A percentile compares a stretch with the other conserved stretches of the same genome.
phyloP scores from a whole-genome alignment of 2,329 filamentous ascomycete species.

The Nigrograna mackinnonii region DNA sequence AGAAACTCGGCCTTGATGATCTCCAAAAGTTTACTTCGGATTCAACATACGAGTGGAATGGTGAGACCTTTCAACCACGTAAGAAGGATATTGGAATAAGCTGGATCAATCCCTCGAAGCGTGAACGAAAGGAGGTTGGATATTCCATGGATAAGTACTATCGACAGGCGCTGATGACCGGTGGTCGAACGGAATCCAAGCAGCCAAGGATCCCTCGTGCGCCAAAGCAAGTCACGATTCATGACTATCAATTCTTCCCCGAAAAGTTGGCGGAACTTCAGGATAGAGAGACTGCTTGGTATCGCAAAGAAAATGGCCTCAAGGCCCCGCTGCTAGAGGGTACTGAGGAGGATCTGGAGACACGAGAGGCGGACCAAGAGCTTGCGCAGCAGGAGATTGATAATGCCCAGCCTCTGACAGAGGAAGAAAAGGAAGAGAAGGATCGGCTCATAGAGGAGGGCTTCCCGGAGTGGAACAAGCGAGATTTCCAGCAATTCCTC shows the following conservation, averaged over 20 bases:
- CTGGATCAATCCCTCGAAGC: constrained; percentile 99
- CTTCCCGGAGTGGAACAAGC: constrained; percentile 92
- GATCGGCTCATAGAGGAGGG: constrained; percentile 78
- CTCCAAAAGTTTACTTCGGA: constrained; percentile 97
- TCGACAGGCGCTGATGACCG: constrained; percentile 83
- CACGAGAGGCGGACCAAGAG: constrained; percentile 84
- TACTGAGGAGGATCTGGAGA: constrained; percentile 81
- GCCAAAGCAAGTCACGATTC: constrained; percentile 87
- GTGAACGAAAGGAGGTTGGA: constrained; percentile 95
- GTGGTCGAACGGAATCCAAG: constrained; percentile 75
- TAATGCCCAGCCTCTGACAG: constrained; percentile 82
- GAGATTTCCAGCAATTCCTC: constrained; percentile 98
- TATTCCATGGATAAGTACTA: constrained; percentile 99
- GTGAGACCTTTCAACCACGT: constrained; percentile 87
- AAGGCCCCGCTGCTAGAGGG: constrained; percentile 90
- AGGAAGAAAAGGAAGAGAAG: constrained; percentile 89
- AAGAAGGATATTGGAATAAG: constrained; percentile 84
- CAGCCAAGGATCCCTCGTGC: constrained; percentile 96
- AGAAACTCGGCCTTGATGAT: constrained; percentile 95
- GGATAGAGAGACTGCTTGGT: constrained; percentile 93
- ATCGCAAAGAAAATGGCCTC: constrained; percentile 94
- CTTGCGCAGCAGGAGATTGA: constrained; percentile 92
- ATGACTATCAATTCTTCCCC: constrained; percentile 98
- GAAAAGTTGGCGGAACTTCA: constrained; percentile 82
- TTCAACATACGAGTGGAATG: constrained; percentile 98